Base-by-base conservation (phyloP, 1,284 basidiomycete genomes). In the Rhodotorula sp. region DNA sequence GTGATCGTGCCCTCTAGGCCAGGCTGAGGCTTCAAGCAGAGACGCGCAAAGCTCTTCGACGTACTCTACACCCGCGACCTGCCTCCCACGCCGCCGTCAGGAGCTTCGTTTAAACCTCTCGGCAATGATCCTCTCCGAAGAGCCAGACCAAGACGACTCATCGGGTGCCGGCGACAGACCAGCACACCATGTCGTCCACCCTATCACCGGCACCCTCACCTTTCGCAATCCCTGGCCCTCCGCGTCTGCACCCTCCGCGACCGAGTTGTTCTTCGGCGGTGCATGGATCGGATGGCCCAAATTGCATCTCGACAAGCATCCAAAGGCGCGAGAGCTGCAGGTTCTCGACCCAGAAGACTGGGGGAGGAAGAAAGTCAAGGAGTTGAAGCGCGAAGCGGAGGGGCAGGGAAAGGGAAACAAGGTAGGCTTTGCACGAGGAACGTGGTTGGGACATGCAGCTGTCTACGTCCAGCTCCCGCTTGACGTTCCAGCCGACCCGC, bases 211-310 rank as follows among this genome's bases (percentile, higher is more conserved):
- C 56, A 68, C 71, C 20, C 66, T 66, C 30, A 65, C 67, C 11
- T 77, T 76, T 65, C 55, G 61, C 28, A 77, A 77, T 64, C 76
- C 76, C 1, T 77, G 76, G 76, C 75, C 76, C 30, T 73, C 71
- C 3, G 76, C 76, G 6, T 44, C 54, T 3, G 46, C 69, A 2
- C 72, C 75, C 13, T 68, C 68, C 10, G 67, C 65, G 18, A 58
- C 65, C 20, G 71, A 75, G 48, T 60, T 75, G n/a, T 30, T 69
- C n/a, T 64, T 65, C 15, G 71, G 71, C 44, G 71, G 71, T 4
- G 64, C 64, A 8, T 65, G 67, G 54, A 53, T 75, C 44, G 67
- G 68, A 1, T 70, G 71, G 71, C 67, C 69, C 8, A 68, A 74
- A 18, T 37, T 57, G 28, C 62, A 74, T 65, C 58, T 71, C 37